A percentile compares a stretch with the other conserved stretches of the same genome.
These are phyloP conservation scores for Lagenidium sp. DNA, from an alignment of 352 stramenopile genomes.

Conservation along the genomic window DNA sequence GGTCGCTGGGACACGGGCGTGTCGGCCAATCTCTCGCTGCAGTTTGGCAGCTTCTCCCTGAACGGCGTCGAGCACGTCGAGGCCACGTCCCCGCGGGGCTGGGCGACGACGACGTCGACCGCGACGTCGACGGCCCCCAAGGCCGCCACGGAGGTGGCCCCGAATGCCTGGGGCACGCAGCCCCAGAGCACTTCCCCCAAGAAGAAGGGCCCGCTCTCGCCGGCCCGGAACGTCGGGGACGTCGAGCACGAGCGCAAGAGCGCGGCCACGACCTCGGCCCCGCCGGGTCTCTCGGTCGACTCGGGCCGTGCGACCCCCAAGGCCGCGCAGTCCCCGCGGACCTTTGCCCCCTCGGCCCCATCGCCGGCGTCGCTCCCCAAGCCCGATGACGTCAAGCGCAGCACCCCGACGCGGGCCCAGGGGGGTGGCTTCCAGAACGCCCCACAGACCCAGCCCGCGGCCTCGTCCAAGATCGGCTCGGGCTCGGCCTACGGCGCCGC, in stretches of 20 bases:
- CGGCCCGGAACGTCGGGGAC: slow-evolving; percentile 27
- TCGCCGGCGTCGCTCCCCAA: slow-evolving; percentile 83
- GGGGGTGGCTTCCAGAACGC: slow-evolving; percentile 31
- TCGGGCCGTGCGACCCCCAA: slow-evolving; percentile 60
- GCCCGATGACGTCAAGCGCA: slow-evolving; percentile 76
- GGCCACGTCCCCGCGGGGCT: slow-evolving; percentile 49
- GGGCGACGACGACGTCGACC: slow-evolving; percentile 36
- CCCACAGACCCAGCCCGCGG: slow-evolving; percentile 29
- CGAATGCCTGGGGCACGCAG: slow-evolving; percentile 44
- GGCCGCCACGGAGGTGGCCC: slow-evolving; percentile 24
- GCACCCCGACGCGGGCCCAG: slow-evolving; percentile 49
- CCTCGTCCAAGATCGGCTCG: slow-evolving; percentile 42
- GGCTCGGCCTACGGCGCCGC: slow-evolving; percentile 31
- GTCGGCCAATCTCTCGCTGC: slow-evolving; percentile 63
- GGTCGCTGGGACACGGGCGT: slow-evolving; percentile 72
- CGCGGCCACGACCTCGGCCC: slow-evolving; percentile 31
- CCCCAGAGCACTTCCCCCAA: slow-evolving; percentile 34
- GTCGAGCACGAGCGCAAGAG: slow-evolving; percentile 19
- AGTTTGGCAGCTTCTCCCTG: slow-evolving; percentile 85
- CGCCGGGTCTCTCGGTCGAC: slow-evolving; percentile 61
- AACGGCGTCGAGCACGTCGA: slow-evolving; percentile 51
- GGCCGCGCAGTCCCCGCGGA: slow-evolving; percentile 47
- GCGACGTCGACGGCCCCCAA: slow-evolving; percentile 21
- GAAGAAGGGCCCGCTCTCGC: slow-evolving; percentile 47
- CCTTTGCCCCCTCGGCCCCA: slow-evolving; percentile 59